phyloP scores from a whole-genome alignment of 257 asterid species.

The Scutellaria barbata region DNA sequence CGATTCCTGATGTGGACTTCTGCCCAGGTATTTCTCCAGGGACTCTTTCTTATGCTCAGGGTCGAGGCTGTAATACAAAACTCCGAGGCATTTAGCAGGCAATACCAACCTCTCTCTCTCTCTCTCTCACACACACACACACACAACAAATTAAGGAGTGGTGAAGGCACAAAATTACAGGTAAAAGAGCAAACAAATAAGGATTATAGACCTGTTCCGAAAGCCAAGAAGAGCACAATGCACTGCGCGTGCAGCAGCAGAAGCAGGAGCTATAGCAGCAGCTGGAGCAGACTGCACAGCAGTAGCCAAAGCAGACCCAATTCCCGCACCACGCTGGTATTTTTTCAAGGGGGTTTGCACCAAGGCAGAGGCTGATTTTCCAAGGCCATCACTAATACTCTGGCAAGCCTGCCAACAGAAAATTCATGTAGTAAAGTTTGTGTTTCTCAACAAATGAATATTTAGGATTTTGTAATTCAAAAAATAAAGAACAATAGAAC shows the following conservation, averaged over 20 bases:
- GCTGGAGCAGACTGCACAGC: constrained; percentile 92
- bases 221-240: constrained; percentile 90
- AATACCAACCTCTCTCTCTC: neutral
- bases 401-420: constrained; percentile 69
- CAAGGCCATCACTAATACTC: constrained; percentile 86
- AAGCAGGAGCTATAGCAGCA: constrained; percentile 96
- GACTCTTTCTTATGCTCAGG: constrained; percentile 94
- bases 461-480: constrained; percentile 21
- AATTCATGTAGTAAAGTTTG: constrained; percentile 5
- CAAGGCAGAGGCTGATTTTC: constrained; percentile 88
- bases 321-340: constrained; percentile 77
- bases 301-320: constrained; percentile 82
- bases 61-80: constrained; percentile 76
- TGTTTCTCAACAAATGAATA: neutral
- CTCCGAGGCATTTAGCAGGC: constrained; percentile 12
- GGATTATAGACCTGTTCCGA: constrained; percentile 72
- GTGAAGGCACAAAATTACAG: neutral
- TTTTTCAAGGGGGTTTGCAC: constrained; percentile 77
- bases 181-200: constrained; percentile 18
- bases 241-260: constrained; percentile 87
- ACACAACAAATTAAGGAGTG: neutral
- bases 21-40: constrained; percentile 80
- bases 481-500: constrained; percentile 3
- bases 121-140: neutral
- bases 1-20: constrained; percentile 57